phyloP scores from a whole-genome alignment of 2,329 filamentous ascomycete genomes.

The Coniosporium uncinatum region DNA sequence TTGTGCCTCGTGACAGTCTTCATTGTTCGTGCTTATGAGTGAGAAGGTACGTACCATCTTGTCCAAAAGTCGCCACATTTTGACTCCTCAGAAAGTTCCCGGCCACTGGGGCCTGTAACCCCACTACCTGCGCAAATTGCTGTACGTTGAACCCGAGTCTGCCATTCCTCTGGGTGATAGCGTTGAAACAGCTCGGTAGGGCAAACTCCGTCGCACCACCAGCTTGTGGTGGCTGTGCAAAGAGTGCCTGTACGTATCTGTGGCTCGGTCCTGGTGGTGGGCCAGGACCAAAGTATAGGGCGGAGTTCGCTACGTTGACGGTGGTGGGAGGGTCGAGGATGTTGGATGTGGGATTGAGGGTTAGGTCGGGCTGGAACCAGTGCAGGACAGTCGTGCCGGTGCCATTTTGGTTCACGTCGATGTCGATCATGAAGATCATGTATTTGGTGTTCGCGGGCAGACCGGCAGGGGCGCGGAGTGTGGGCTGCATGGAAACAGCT shows the following conservation, averaged over 20 bases:
- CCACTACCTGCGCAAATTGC: background rate
- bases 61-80: background rate
- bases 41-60: too few relatives aligned
- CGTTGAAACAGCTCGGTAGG: background rate
- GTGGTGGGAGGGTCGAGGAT: background rate
- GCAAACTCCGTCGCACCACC: background rate
- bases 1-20: too few relatives aligned
- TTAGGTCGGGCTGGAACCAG: conserved; percentile 8
- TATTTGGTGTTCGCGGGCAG: conserved; percentile 2
- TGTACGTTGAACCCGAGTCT: background rate
- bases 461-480: conserved; percentile 2
- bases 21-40: too few relatives aligned
- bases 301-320: background rate
- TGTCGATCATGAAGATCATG: conserved; percentile 9
- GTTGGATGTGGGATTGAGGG: background rate
- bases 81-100: background rate
- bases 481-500: background rate
- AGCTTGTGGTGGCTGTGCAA: conserved; percentile 6
- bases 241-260: conserved; percentile 7
- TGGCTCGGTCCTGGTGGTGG: conserved; percentile 6
- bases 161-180: background rate
- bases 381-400: conserved; percentile 6
- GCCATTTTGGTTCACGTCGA: conserved; percentile 4
- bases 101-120: background rate
- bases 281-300: conserved; percentile 4